phyloP scores from a whole-genome alignment of 768 basidiomycete species.

The Lactarius sanguifluus region DNA sequence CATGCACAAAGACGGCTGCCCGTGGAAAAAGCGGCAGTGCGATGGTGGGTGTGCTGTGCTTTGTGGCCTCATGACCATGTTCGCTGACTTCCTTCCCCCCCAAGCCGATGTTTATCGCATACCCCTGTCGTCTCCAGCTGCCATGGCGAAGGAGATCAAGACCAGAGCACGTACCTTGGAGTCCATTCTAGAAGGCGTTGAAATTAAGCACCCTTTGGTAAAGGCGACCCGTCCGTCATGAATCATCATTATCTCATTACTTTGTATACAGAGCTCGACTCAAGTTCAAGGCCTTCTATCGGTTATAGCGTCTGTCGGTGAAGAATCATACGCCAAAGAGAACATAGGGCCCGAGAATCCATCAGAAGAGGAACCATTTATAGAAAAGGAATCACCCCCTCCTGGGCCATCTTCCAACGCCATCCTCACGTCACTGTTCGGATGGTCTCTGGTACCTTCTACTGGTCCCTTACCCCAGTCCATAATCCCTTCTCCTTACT shows the following conservation, averaged over 20 bases:
- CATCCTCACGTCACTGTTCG: constrained; percentile 47
- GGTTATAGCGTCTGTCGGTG: constrained; percentile 40
- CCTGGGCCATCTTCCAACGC: constrained; percentile 41
- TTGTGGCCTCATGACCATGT: not conserved
- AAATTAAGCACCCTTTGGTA: constrained; percentile 75
- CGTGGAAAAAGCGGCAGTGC: constrained; percentile 81
- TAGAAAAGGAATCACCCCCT: not conserved
- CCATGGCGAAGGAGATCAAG: constrained; percentile 62
- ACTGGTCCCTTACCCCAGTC: constrained; percentile 16
- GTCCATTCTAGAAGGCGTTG: constrained; percentile 50
- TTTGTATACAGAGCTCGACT: constrained; percentile 47
- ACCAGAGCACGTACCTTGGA: constrained; percentile 53
- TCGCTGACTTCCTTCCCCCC: constrained; percentile 8
- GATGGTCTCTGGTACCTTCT: constrained; percentile 45
- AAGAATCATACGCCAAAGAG: constrained; percentile 32
- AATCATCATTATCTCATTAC: not conserved
- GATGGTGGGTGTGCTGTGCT: constrained; percentile 53
- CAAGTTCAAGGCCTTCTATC: constrained; percentile 56
- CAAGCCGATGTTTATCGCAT: constrained; percentile 45
- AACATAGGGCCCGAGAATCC: constrained; percentile 27
- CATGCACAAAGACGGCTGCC: constrained; percentile 78
- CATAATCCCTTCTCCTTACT: constrained; percentile 25
- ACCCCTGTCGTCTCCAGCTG: constrained; percentile 64
- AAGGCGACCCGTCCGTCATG: constrained; percentile 28
- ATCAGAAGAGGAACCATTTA: constrained; percentile 10